Evolutionary conservation across 2,329 filamentous ascomycete species (phyloP).

Genomic region (Penicillium sclerotiorum): DNA sequence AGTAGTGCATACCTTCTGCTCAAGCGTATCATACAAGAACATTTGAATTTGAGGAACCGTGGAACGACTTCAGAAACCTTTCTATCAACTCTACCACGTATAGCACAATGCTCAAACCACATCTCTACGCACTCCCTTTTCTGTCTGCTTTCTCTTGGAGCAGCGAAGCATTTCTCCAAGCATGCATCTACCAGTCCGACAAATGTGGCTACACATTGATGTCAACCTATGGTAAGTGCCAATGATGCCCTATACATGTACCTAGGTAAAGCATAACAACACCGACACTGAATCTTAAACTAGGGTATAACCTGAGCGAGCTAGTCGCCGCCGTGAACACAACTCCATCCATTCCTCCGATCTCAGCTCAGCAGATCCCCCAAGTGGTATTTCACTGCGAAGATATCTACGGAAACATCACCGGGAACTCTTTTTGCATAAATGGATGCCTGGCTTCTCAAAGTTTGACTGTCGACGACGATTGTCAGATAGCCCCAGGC

Average conservation of each 20-base stretch:
- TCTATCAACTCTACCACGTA: neutral
- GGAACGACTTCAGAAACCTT: neutral
- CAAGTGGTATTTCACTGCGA: slow-evolving; percentile 18
- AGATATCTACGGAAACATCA: slow-evolving; percentile 15
- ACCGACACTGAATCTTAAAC: too few species aligned
- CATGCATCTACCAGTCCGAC: slow-evolving; percentile 20
- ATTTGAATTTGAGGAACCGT: neutral
- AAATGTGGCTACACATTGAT: slow-evolving; percentile 20
- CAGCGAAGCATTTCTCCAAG: slow-evolving; percentile 8
- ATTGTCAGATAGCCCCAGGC: slow-evolving; percentile 8
- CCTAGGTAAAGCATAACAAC: neutral
- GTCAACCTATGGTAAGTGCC: slow-evolving; percentile 12
- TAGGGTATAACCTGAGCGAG: slow-evolving; percentile 15
- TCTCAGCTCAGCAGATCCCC: slow-evolving; percentile 8
- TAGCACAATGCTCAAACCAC: neutral
- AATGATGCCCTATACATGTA: neutral
- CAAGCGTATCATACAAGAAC: neutral
- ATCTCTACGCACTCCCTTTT: neutral
- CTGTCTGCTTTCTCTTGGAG: neutral
- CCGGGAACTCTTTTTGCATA: slow-evolving; percentile 16
- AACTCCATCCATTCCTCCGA: slow-evolving; percentile 15
- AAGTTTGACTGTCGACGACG: slow-evolving; percentile 8
- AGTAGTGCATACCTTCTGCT: neutral
- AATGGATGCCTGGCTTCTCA: slow-evolving; percentile 10
- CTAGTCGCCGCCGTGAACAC: slow-evolving; percentile 15